phyloP scores from a whole-genome alignment of 495 filamentous ascomycete genomes.

The Trichoderma gamsii region DNA sequence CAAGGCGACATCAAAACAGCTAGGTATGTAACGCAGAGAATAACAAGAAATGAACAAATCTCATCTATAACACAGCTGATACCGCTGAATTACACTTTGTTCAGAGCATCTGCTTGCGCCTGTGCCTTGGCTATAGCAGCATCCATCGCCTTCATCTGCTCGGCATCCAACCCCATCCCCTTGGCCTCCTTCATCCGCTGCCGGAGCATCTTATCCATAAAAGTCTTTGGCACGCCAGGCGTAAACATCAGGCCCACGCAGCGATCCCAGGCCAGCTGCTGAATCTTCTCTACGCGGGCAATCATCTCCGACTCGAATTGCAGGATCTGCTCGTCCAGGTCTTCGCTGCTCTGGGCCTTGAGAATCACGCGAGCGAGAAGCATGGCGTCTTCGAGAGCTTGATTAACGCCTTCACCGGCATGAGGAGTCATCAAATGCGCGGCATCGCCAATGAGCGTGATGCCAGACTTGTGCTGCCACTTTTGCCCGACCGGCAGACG shows the following conservation, averaged over 20 bases:
- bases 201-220: constrained; percentile 17
- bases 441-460: constrained; percentile 57
- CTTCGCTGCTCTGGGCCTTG: constrained; percentile 19
- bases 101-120: neutral
- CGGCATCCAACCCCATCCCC: neutral
- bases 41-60: neutral
- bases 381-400: constrained; percentile 50
- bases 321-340: constrained; percentile 27
- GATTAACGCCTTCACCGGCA: constrained; percentile 56
- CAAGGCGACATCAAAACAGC: neutral
- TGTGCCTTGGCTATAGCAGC: neutral
- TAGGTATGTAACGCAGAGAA: neutral
- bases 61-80: neutral
- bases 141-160: neutral
- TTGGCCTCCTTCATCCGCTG: neutral
- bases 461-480: constrained; percentile 43
- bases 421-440: constrained; percentile 59
- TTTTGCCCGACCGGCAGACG: constrained; percentile 45
- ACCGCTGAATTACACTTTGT: neutral
- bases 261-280: constrained; percentile 28
- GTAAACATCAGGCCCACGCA: constrained; percentile 29
- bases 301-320: constrained; percentile 33
- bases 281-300: constrained; percentile 27
- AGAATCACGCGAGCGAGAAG: constrained; percentile 39
- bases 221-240: constrained; percentile 16